Evolutionary conservation across 257 asterid genomes (phyloP), one percentile per base, ranked within the genome.

Genomic region (Nyctanthes arbortristis): DNA sequence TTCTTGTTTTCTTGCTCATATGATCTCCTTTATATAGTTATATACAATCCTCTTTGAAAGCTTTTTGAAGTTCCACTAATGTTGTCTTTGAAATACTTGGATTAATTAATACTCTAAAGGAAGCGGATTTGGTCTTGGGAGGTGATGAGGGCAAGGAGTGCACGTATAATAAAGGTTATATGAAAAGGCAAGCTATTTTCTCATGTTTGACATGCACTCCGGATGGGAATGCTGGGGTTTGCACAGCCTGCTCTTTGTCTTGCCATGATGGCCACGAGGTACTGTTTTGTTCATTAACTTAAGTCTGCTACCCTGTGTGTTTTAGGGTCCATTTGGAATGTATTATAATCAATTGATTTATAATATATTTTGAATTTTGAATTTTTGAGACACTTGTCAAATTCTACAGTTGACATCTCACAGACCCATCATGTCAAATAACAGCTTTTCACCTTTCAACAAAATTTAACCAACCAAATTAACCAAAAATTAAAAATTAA

Each of bases 251-350:
- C 84, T 76, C 89, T 69, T 80, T 92, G 84, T 78, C 90, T 63
- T 92, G 97, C 79, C 98, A 89, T 67, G 98, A 92, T 71, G 96
- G 98, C 65, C 97, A 92, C 47, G 98, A 92, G 96, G 97, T 92
- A 84, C 36, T 63, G n/a, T 35, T 4, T 36, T 27, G 43, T 24
- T 45, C 39, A 70, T 33, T 12, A 30, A 59, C n/a, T 22, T 22
- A 49, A 49, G 58, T 49, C 10, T 20, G 25, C 20, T n/a, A n/a
- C n/a, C n/a, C 28, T 49, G 29, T 49, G 27, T 49, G n/a, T n/a
- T n/a, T n/a, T n/a, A n/a, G n/a, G n/a, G n/a, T n/a, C n/a, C n/a
- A n/a, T n/a, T n/a, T n/a, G n/a, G n/a, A n/a, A n/a, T n/a, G n/a
- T n/a, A n/a, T n/a, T n/a, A n/a, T n/a, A n/a, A n/a, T n/a, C n/a